Base-by-base conservation (phyloP, 345 rosid genomes). In the Eucalyptus globulus region DNA sequence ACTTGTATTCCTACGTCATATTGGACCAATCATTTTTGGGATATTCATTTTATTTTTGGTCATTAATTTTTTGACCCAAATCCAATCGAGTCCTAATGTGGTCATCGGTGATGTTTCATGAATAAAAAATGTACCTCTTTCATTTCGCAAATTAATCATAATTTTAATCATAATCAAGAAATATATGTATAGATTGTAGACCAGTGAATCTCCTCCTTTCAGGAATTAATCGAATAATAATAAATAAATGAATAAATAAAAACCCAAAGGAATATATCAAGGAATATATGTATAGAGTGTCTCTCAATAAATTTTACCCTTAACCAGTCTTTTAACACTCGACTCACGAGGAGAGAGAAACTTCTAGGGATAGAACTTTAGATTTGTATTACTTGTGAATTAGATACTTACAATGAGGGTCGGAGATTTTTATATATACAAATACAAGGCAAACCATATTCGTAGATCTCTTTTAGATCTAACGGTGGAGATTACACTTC, bases 211-310 rank as follows among this genome's bases (percentile, higher is more conserved):
- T n/a, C 21, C 37, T n/a, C 10, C 5, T 19, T 53, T 53, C 1
- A 1, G 0, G 5, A 53, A 17, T 53, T 53, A 19, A 53, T 53
- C 0, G 0, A 53, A 53, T 1, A 53, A 51, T 51, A 51, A 53
- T 49, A 49, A 49, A 49, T 49, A 49, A 49, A 49, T 49, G 14
- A 49, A 49, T 51, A 51, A 51, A 50, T 50, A 50, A 50, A 49
- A 49, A 13, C 6, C 50, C 15, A 49, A 49, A 45, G 11, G 11
- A 9, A 45, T 45, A 45, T 45, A 45, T 47, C 49, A 47, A 47
- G 13, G 49, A 47, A 47, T 3, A 47, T 47, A 47, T 47, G 49
- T 47, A 47, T 47, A 47, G 47, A 45, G 11, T 45, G 47, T 45
- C 4, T 44, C 45, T 44, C 3, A 1, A 44, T 45, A 45, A 44